Base-by-base conservation (phyloP, 352 stramenopile genomes). In the Peronospora tabacina region DNA sequence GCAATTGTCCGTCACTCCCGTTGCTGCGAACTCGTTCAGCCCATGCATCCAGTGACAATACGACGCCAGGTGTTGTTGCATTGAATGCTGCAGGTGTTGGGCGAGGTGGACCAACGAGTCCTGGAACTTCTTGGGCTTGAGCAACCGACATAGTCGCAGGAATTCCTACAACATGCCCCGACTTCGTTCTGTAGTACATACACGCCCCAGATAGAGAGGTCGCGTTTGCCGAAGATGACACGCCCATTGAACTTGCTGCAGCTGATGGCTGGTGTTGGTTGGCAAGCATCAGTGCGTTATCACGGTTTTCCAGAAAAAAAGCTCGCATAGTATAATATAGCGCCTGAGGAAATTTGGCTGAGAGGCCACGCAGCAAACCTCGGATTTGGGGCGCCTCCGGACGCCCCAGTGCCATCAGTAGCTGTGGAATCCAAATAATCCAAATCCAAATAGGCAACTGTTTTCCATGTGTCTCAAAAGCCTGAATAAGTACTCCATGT, bases 371-470 rank as follows among this genome's bases (percentile, higher is more conserved):
- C 32, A 94, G 29, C 7, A 94, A 63, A 0, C 81, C 81, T 19
- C 84, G 82, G 59, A 94, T 93, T 61, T 94, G 75, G 5, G 74
- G 65, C 16, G 92, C 94, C 74, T 98, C 95, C 0, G 85, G 75
- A 8, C 95, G 79, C 13, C 83, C 97, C 19, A 98, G 83, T 8
- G 91, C 88, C 61, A 96, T 97, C 11, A 99, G 71, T 16, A 99
- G 60, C 55, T 98, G 95, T 15, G 95, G 95, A 43, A 98, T 98
- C 95, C 96, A 99, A 32, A 97, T 95, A 29, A 99, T 95, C 96
- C 96, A 99, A 44, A 98, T 95, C 95, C 95, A 99, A 49, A 97
- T 95, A 16, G 95, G 96, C 12, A 98, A 68, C 44, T 94, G 78
- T 52, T 93, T 94, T 45, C 90, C 93, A 57, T 97, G 85, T 11